Evolutionary conservation across 228 moss, liverwort and hornwort genomes (phyloP).

Genomic region (Sphagnum magellanicum): DNA sequence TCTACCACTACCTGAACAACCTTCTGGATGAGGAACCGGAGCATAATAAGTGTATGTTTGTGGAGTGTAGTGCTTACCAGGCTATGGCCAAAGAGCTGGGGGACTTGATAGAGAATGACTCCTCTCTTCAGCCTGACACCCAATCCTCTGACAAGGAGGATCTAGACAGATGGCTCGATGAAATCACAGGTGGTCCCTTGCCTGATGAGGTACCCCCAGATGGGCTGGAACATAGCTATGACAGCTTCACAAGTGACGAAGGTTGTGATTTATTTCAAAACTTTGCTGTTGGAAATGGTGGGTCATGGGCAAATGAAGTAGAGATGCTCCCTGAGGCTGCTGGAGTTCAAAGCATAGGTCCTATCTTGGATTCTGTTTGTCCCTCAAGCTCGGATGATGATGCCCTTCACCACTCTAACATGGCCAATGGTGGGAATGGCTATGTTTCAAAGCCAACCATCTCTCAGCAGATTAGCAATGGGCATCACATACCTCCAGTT

Average conservation of each 20-base stretch:
- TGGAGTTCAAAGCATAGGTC: background rate
- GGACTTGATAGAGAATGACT: conserved; percentile 35
- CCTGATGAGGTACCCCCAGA: background rate
- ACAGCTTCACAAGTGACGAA: background rate
- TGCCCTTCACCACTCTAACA: background rate
- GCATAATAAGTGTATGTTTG: conserved; percentile 19
- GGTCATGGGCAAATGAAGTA: background rate
- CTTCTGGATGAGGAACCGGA: conserved; percentile 13
- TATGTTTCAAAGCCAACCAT: conserved; percentile 1
- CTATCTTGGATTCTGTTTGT: background rate
- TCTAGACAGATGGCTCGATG: conserved; percentile 63
- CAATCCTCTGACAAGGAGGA: background rate
- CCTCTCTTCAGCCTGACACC: conserved; percentile 5
- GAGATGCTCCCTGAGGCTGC: background rate
- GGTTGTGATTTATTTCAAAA: too few relatives aligned
- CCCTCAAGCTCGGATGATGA: too few relatives aligned
- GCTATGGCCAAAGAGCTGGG: conserved; percentile 78
- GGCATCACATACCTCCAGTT: conserved; percentile 23
- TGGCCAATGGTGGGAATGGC: background rate
- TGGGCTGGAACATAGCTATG: too few relatives aligned
- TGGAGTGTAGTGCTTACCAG: conserved; percentile 65
- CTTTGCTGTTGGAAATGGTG: background rate
- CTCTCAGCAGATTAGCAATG: conserved; percentile 14
- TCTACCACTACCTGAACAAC: conserved; percentile 41
- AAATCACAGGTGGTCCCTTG: conserved; percentile 14